Conservation (phyloP, 805 yeast genomes). For the Komagataella kurtzmanii region DNA sequence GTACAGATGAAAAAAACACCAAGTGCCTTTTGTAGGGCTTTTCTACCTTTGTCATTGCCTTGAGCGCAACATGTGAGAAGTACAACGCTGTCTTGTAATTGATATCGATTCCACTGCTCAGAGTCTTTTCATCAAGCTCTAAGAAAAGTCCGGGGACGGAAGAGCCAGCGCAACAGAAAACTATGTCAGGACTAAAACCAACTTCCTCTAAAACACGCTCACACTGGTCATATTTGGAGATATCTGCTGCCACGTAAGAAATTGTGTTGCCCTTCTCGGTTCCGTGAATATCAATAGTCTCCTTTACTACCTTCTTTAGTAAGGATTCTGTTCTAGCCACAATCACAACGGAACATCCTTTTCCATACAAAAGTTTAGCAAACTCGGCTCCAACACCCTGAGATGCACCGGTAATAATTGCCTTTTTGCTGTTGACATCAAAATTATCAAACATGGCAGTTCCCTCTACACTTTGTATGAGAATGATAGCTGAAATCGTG, state of each 20-base stretch:
- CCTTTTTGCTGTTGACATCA: conserved; percentile 33
- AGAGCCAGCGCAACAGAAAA: conserved; percentile 82
- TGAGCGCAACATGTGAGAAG: conserved; percentile 52
- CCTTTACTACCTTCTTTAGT: conserved; percentile 33
- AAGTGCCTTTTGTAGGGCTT: conserved; percentile 27
- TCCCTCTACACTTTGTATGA: background rate
- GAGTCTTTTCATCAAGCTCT: conserved; percentile 46
- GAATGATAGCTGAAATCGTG: background rate
- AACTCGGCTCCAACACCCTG: conserved; percentile 86
- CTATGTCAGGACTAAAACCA: conserved; percentile 44
- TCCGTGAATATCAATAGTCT: conserved; percentile 20
- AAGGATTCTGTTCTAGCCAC: conserved; percentile 67
- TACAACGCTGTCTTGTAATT: conserved; percentile 68
- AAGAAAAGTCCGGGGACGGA: conserved; percentile 67
- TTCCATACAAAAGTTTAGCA: conserved; percentile 32
- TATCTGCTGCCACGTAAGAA: conserved; percentile 47
- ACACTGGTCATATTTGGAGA: conserved; percentile 40
- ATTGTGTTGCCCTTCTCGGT: conserved; percentile 17
- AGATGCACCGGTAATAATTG: conserved; percentile 83
- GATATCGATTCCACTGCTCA: conserved; percentile 46
- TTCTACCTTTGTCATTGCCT: conserved; percentile 16
- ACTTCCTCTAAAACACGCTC: conserved; percentile 26
- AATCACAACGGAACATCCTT: conserved; percentile 53
- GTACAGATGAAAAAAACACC: conserved; percentile 60
- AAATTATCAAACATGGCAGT: conserved; percentile 5